Evolutionary conservation across 2,329 filamentous ascomycete genomes (phyloP).

Genomic region (Cordyceps farinosa): DNA sequence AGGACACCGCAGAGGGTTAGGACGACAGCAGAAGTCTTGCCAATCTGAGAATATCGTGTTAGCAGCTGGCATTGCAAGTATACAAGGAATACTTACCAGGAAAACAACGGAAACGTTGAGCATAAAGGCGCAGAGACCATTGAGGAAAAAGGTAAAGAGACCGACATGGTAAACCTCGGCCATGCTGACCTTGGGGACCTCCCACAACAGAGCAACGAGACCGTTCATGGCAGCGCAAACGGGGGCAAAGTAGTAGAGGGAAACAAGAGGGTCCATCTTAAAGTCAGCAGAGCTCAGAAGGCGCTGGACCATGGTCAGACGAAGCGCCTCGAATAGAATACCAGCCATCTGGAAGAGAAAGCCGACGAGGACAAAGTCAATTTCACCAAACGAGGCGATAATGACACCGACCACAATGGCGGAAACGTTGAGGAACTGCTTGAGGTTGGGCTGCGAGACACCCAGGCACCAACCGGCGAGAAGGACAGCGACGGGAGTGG

Average conservation of each 20-base stretch:
- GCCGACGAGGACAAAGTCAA: conserved; percentile 80
- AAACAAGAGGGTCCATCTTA: conserved; percentile 92
- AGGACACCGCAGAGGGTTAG: conserved; percentile 84
- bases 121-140: conserved; percentile 74
- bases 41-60: conserved; percentile 70
- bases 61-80: conserved; percentile 48
- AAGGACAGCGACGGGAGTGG: conserved; percentile 89
- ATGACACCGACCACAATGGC: conserved; percentile 93
- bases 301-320: conserved; percentile 80
- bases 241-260: conserved; percentile 85
- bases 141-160: conserved; percentile 66
- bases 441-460: conserved; percentile 77
- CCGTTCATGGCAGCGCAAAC: conserved; percentile 82
- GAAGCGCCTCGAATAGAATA: conserved; percentile 77
- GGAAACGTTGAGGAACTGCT: conserved; percentile 87
- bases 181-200: conserved; percentile 66
- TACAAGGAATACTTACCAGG: not conserved
- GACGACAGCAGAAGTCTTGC: conserved; percentile 84
- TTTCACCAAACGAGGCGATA: conserved; percentile 92
- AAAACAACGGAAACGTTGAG: conserved; percentile 82
- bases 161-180: conserved; percentile 71
- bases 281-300: conserved; percentile 71
- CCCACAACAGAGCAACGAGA: conserved; percentile 67
- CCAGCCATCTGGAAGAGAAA: conserved; percentile 77
- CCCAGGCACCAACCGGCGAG: conserved; percentile 85